Base-by-base conservation (phyloP, 1,139 yeast species). In the Kodamaea sp. region DNA sequence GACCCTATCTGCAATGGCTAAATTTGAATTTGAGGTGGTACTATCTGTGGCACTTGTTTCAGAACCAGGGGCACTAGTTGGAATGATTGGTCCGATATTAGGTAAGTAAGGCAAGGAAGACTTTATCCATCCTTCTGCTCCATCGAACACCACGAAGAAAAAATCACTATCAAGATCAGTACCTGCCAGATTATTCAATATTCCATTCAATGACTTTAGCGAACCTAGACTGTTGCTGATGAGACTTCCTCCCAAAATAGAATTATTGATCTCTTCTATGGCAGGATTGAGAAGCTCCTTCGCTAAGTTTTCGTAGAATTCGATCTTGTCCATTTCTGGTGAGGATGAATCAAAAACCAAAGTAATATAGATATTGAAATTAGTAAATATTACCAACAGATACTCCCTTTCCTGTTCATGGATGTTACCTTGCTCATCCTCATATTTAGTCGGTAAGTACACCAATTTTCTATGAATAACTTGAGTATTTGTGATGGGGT, bases 31-130 rank as follows among this genome's bases (percentile, higher is more conserved):
- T 18, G 21, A 7, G 6, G 21, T 18, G 9, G 21, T 18, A 18
- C 21, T 18, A 9, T 18, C 9, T 7, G 6, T 18, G 9, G 21
- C 21, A 18, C 21, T 18, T 7, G 6, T 9, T 18, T 6, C 6
- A 18, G 6, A 7, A 9, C 21, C 21, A 9, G 21, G 9, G 9
- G 8, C 21, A 9, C 41, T 32, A 16, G 31, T 22, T 4, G 31
- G 15, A 20, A 34, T 21, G n/a, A 7, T 30, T n/a, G n/a, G n/a
- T n/a, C n/a, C n/a, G 15, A 41, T 34, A 24, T 38, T 44, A 3
- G 69, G 70, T 29, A 69, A 47, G 39, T 53, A 64, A 4, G 76
- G 76, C 9, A 70, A 52, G 7, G 76, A 70, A 4, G 73, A 56
- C 35, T 65, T 63, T 31, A 65, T 47, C 35, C 50, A 47, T 3